phyloP scores from a whole-genome alignment of 2,329 filamentous ascomycete genomes.

The Torrubiella hemipterigena region DNA sequence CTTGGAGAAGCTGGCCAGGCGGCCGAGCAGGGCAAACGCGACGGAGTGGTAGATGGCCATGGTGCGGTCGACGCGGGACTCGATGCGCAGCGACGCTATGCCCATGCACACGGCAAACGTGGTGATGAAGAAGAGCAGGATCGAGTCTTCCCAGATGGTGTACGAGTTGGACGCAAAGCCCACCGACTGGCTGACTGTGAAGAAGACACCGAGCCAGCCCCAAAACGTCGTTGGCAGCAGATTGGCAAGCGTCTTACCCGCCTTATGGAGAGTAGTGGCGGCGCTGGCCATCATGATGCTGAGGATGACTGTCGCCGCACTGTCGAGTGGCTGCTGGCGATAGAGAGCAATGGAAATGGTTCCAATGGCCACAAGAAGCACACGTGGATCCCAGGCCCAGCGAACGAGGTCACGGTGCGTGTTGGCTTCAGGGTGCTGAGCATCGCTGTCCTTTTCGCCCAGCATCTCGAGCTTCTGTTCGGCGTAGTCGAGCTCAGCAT shows the following conservation, averaged over 20 bases:
- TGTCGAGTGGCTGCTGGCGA: constrained; percentile 18
- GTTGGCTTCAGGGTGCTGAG: constrained; percentile 25
- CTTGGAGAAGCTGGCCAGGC: constrained; percentile 75
- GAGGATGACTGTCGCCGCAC: constrained; percentile 26
- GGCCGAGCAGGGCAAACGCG: constrained; percentile 67
- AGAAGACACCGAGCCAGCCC: constrained; percentile 75
- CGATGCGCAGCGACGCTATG: constrained; percentile 63
- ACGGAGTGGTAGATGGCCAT: constrained; percentile 77
- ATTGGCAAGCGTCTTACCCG: constrained; percentile 32
- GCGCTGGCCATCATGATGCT: constrained; percentile 27
- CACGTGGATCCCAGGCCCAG: constrained; percentile 21
- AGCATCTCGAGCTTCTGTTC: constrained; percentile 44
- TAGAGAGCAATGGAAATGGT: constrained; percentile 18
- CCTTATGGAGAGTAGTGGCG: constrained; percentile 27
- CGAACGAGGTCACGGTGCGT: constrained; percentile 21
- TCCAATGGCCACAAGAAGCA: constrained; percentile 17
- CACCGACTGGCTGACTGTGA: constrained; percentile 76
- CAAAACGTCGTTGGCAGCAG: constrained; percentile 65
- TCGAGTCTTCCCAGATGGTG: constrained; percentile 97
- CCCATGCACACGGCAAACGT: constrained; percentile 74
- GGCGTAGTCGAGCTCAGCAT: constrained; percentile 45
- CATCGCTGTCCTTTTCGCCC: constrained; percentile 21
- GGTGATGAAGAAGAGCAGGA: constrained; percentile 79
- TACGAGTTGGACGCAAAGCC: constrained; percentile 97
- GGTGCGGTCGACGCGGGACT: constrained; percentile 53